Percentiles rank a stretch among this genome's conserved stretches.
phyloP scores from a whole-genome alignment of 306 rosid genomes.

The Senna tora region DNA sequence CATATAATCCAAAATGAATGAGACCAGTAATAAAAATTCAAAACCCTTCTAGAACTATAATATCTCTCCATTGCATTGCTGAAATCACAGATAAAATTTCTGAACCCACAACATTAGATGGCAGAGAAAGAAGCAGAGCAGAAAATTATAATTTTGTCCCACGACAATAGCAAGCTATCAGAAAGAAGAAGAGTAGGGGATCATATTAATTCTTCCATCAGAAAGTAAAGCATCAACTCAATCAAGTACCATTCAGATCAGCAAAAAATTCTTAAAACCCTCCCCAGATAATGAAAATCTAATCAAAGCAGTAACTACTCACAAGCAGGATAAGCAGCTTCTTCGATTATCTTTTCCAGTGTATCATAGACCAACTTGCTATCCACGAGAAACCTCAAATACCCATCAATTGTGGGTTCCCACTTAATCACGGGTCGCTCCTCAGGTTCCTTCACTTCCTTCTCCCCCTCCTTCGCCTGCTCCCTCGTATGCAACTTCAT shows the following conservation, averaged over 20 bases:
- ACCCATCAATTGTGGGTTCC: constrained; percentile 82
- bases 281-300: not conserved
- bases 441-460: constrained; percentile 71
- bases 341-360: constrained; percentile 65
- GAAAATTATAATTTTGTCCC: not conserved
- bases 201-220: too few species aligned
- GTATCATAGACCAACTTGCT: constrained; percentile 90
- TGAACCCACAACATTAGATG: not conserved
- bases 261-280: not conserved
- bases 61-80: not conserved
- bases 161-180: not conserved
- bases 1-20: not conserved
- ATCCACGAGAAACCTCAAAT: constrained; percentile 82
- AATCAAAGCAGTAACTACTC: constrained; percentile 46
- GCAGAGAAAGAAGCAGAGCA: not conserved
- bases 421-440: constrained; percentile 71
- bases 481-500: constrained; percentile 92
- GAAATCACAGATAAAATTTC: not conserved
- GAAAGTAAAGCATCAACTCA: not conserved
- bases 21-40: not conserved
- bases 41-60: not conserved
- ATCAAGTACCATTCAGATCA: not conserved
- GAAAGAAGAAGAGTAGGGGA: too few species aligned
- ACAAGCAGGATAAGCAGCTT: constrained; percentile 75
- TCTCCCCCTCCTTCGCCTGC: constrained; percentile 95